Conservation (phyloP, 2,329 filamentous ascomycete species). For the Colletotrichum sansevieriae region DNA sequence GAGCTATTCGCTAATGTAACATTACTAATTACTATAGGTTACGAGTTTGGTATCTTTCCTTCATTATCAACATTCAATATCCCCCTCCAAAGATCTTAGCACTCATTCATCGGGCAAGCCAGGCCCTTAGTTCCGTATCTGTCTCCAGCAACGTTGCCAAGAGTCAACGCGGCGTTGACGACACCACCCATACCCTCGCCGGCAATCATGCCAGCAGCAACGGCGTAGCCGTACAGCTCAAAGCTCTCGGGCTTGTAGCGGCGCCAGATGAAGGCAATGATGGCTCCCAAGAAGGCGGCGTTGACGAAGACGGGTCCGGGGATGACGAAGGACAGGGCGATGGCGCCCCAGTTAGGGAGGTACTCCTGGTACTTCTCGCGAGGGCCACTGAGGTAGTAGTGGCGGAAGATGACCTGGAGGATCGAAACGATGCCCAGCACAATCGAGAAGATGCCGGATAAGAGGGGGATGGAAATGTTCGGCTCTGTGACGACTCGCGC, state of each 20-base stretch:
- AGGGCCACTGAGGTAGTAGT: constrained; percentile 66
- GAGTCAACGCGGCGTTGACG: constrained; percentile 52
- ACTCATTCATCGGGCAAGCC: constrained; percentile 49
- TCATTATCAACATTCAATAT: constrained; percentile 12
- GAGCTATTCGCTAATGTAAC: too few species aligned
- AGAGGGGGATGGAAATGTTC: constrained; percentile 65
- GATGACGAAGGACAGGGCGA: constrained; percentile 70
- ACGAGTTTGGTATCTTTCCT: constrained; percentile 14
- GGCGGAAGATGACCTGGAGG: constrained; percentile 64
- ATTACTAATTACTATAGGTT: constrained; percentile 15
- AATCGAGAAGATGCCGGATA: constrained; percentile 69
- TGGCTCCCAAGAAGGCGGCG: constrained; percentile 69
- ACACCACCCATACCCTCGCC: constrained; percentile 74
- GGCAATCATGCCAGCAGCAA: constrained; percentile 72
- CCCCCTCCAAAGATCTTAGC: constrained; percentile 40
- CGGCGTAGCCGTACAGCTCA: constrained; percentile 70
- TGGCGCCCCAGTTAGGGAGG: constrained; percentile 73
- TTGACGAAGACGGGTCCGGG: constrained; percentile 69
- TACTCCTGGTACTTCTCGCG: constrained; percentile 67
- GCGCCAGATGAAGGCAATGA: constrained; percentile 65
- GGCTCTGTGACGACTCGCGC: constrained; percentile 71
- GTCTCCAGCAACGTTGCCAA: constrained; percentile 51
- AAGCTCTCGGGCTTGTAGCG: constrained; percentile 65
- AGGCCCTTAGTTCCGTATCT: constrained; percentile 47
- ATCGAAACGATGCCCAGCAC: constrained; percentile 65